These are phyloP conservation scores for Westerdykella sp. DNA, from an alignment of 2,329 filamentous ascomycete genomes.

Conservation along the genomic window DNA sequence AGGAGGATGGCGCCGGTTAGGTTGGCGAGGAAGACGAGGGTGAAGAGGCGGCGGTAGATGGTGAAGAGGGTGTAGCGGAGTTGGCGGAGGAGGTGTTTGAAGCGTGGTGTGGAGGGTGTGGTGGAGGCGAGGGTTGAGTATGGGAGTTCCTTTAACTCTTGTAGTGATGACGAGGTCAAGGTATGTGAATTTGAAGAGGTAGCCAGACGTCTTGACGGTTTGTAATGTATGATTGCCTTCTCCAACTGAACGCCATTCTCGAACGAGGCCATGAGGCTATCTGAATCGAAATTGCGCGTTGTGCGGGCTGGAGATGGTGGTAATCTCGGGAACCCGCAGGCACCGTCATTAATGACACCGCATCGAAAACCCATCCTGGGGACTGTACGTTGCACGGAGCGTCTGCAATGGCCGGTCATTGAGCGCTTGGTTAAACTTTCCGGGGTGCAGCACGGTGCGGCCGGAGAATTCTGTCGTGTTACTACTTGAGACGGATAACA, in stretches of 20 bases:
- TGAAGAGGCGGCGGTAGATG: slow-evolving; percentile 40
- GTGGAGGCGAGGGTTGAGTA: too few relatives aligned
- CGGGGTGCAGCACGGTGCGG: too few relatives aligned
- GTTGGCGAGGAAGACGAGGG: slow-evolving; percentile 38
- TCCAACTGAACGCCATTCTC: slow-evolving; percentile 10
- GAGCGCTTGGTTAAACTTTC: too few relatives aligned
- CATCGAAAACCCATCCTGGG: too few relatives aligned
- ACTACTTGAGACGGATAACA: too few relatives aligned
- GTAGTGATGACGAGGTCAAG: neutral
- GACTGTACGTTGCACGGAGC: too few relatives aligned
- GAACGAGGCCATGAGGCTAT: slow-evolving; percentile 8
- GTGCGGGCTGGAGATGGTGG: neutral
- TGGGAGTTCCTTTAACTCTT: neutral
- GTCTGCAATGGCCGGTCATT: too few relatives aligned
- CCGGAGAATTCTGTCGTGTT: too few relatives aligned
- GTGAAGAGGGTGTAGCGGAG: slow-evolving; percentile 16
- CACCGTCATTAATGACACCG: too few relatives aligned
- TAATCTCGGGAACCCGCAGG: too few relatives aligned
- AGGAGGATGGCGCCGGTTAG: slow-evolving; percentile 18
- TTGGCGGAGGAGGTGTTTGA: slow-evolving; percentile 10
- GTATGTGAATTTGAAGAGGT: too few relatives aligned
- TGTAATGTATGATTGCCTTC: slow-evolving; percentile 9
- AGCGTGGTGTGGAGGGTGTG: slow-evolving; percentile 3
- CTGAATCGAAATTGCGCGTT: slow-evolving; percentile 8
- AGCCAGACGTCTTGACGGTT: too few relatives aligned